Base-by-base conservation (phyloP, 2,329 filamentous ascomycete genomes). In the Bipolaris gigantea region DNA sequence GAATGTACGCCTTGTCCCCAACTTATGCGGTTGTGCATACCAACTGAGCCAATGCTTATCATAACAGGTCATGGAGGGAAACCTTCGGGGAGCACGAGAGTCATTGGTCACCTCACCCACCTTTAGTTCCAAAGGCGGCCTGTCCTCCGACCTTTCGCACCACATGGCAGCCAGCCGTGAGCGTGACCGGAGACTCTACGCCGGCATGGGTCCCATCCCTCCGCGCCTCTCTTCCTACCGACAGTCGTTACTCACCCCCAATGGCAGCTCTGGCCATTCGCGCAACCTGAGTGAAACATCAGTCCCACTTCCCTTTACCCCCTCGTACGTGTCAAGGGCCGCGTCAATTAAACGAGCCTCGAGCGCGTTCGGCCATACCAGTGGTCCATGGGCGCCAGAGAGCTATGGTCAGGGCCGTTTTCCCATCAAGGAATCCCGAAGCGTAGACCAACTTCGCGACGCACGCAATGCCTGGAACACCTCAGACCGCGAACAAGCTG, bases 51-150 rank as follows among this genome's bases (percentile, higher is more conserved):
- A 46, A 52, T 23, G 53, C 71, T 73, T 58, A 74, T 64, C 27
- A 44, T 54, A 41, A 50, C 72, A 95, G 91, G 89, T 90, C 30
- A 96, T 97, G 92, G 93, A 97, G 75, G 91, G 89, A 34, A 97
- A 97, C 64, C 80, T 97, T 18, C 87, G 83, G 53, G 87, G 90
- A 56, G 92, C 91, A 27, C 85, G 90, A 64, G 85, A 83, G 59
- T 87, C 88, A 9, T 79, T 90, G 21, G 80, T 83, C 41, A 76
- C 79, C 32, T 78, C 78, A 6, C 79, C 82, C 8, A 79, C 79
- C 11, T 80, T 82, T 21, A 77, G 79, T 48, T 76, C 79, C 7
- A 53, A 56, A 33, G 68, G 10, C 10, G 27, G 65, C 55, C 65
- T 62, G 51, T 51, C 67, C 2, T 63, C 69, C 7, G 71, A 73